These are phyloP conservation scores for Calonectria crousiana DNA, from an alignment of 2,329 filamentous ascomycete species.

Conservation along the genomic window DNA sequence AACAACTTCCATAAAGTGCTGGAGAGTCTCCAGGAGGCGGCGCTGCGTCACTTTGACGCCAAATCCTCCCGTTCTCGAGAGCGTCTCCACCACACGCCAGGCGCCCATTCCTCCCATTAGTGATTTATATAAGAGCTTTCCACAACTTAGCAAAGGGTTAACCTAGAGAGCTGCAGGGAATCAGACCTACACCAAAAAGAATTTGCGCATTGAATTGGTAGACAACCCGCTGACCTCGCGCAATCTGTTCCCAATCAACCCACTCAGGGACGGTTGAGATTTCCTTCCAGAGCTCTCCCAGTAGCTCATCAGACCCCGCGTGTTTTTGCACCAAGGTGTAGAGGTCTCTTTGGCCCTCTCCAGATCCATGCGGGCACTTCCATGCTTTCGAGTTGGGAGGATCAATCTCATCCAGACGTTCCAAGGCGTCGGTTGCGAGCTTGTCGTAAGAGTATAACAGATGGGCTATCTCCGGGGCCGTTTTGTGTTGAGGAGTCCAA, in stretches of 20 bases:
- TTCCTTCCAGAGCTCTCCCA: constrained; percentile 72
- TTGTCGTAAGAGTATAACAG: constrained; percentile 77
- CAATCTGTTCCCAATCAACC: constrained; percentile 84
- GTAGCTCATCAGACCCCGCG: constrained; percentile 65
- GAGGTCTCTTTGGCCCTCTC: constrained; percentile 64
- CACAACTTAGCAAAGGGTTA: neutral
- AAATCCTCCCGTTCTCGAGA: constrained; percentile 81
- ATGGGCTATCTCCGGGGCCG: constrained; percentile 68
- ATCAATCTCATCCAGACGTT: constrained; percentile 72
- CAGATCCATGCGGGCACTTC: constrained; percentile 45
- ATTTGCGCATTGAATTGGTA: constrained; percentile 80
- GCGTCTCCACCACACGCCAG: constrained; percentile 78
- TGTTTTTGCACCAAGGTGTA: constrained; percentile 73
- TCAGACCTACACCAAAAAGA: constrained; percentile 64
- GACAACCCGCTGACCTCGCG: constrained; percentile 80
- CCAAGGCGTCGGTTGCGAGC: constrained; percentile 74
- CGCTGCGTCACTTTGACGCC: constrained; percentile 74
- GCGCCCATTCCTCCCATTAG: constrained; percentile 79
- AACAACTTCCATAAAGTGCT: constrained; percentile 80
- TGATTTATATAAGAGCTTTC: constrained; percentile 71
- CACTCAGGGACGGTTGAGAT: constrained; percentile 76
- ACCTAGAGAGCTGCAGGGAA: neutral
- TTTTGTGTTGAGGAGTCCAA: constrained; percentile 75
- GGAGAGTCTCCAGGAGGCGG: constrained; percentile 76
- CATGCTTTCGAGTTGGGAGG: constrained; percentile 41